Percentiles rank a stretch among this genome's conserved stretches.
These are phyloP conservation scores for Boletus rubescentipes DNA, from an alignment of 768 basidiomycete genomes.

Conservation along the genomic window DNA sequence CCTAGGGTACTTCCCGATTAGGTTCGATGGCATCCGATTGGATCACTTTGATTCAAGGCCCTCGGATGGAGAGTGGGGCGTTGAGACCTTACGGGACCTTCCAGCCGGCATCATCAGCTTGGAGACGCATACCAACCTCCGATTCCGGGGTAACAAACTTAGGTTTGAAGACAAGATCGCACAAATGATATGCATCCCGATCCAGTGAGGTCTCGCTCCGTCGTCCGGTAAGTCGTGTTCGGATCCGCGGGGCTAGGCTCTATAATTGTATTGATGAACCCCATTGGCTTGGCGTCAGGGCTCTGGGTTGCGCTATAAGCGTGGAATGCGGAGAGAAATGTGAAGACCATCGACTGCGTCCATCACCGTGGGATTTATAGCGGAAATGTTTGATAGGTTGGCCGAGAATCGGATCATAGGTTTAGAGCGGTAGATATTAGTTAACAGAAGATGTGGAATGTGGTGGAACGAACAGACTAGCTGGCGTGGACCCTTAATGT, in stretches of 20 bases:
- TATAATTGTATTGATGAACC: slow-evolving; percentile 9
- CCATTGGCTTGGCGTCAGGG: slow-evolving; percentile 9
- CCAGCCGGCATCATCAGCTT: neutral
- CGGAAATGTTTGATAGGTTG: neutral
- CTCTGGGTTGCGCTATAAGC: slow-evolving; percentile 4
- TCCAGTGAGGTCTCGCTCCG: neutral
- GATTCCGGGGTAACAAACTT: slow-evolving; percentile 3
- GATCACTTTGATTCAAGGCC: neutral
- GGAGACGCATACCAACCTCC: slow-evolving; percentile 1
- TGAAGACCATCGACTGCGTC: neutral
- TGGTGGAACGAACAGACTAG: neutral
- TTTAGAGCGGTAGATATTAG: neutral
- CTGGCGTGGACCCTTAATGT: neutral
- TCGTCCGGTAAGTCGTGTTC: neutral
- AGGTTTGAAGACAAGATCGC: slow-evolving; percentile 7
- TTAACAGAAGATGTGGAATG: neutral
- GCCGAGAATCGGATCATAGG: neutral
- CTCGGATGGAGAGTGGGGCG: neutral
- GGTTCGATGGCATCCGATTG: neutral
- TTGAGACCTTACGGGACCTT: neutral
- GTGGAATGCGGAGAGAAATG: slow-evolving; percentile 5
- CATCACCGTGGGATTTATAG: neutral
- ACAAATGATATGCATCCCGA: neutral
- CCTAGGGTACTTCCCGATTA: slow-evolving; percentile 1
- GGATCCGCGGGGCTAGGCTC: neutral